Evolutionary conservation across 1,139 yeast genomes (phyloP).

Genomic region (Candida labiduridarum): DNA sequence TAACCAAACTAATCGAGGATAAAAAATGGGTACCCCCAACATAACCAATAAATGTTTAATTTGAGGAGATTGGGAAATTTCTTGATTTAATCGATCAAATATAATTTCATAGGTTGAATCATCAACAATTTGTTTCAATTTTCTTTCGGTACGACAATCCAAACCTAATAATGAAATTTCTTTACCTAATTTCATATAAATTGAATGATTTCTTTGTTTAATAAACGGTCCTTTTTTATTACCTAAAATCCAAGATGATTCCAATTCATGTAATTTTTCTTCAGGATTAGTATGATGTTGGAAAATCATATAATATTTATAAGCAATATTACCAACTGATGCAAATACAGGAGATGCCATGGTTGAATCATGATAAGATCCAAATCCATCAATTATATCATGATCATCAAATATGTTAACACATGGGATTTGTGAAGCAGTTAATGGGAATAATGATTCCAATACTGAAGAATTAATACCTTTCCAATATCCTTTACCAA

Average conservation of each 20-base stretch:
- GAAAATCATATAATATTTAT: constrained; percentile 84
- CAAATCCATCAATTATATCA: constrained; percentile 94
- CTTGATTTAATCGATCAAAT: constrained; percentile 62
- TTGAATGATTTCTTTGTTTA: constrained; percentile 62
- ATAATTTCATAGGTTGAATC: constrained; percentile 57
- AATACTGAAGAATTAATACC: constrained; percentile 67
- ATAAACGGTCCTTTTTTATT: constrained; percentile 64
- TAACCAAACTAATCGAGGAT: constrained; percentile 90
- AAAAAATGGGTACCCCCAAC: constrained; percentile 93
- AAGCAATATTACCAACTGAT: constrained; percentile 76
- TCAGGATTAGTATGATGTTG: constrained; percentile 74
- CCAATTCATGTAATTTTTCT: constrained; percentile 43
- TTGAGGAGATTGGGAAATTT: constrained; percentile 50
- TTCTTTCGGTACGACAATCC: constrained; percentile 92
- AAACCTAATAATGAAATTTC: constrained; percentile 73
- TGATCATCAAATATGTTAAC: constrained; percentile 88
- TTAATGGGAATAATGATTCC: constrained; percentile 69
- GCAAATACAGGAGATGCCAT: constrained; percentile 71
- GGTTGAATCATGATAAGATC: constrained; percentile 76
- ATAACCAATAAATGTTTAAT: constrained; percentile 77
- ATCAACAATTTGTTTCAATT: constrained; percentile 58
- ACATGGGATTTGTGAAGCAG: constrained; percentile 81
- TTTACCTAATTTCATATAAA: constrained; percentile 73
- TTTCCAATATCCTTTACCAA: constrained; percentile 83
- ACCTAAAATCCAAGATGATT: constrained; percentile 63